Conservation (phyloP, 2,329 filamentous ascomycete species). For the Pestalotiopsis sp. region DNA sequence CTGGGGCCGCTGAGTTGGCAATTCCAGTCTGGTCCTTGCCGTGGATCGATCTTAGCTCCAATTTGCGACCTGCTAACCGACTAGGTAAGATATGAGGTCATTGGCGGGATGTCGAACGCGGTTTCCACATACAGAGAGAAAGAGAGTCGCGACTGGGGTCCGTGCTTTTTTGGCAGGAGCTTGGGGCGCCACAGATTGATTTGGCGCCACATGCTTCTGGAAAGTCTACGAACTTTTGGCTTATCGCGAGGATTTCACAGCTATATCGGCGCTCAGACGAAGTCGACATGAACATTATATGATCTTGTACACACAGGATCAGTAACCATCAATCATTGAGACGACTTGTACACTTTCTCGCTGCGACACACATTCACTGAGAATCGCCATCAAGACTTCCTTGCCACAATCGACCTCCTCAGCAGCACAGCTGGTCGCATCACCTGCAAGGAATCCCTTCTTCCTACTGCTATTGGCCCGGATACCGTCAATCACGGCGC, state of each 20-base stretch:
- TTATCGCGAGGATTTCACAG: neutral
- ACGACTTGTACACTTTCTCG: neutral
- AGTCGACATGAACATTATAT: neutral
- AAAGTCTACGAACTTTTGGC: neutral
- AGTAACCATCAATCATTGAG: neutral
- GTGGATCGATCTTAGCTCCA: neutral
- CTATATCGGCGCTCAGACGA: neutral
- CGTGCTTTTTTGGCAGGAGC: neutral
- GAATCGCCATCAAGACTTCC: too few species aligned
- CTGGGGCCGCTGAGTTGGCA: neutral
- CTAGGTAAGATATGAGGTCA: slow-evolving; percentile 3
- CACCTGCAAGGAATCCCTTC: neutral
- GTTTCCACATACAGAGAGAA: neutral
- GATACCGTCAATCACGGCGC: neutral
- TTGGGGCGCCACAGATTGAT: neutral
- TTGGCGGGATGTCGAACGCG: slow-evolving; percentile 4
- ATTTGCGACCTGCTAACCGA: neutral
- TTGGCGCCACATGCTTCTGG: neutral
- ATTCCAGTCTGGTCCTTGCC: neutral
- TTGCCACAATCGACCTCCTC: neutral
- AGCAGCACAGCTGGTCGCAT: neutral
- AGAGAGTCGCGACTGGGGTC: neutral
- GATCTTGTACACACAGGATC: neutral
- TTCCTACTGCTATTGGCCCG: slow-evolving; percentile 3
- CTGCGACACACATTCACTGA: too few species aligned